Base-by-base conservation (phyloP, 1,284 basidiomycete genomes). In the Porogramme epimiltina region DNA sequence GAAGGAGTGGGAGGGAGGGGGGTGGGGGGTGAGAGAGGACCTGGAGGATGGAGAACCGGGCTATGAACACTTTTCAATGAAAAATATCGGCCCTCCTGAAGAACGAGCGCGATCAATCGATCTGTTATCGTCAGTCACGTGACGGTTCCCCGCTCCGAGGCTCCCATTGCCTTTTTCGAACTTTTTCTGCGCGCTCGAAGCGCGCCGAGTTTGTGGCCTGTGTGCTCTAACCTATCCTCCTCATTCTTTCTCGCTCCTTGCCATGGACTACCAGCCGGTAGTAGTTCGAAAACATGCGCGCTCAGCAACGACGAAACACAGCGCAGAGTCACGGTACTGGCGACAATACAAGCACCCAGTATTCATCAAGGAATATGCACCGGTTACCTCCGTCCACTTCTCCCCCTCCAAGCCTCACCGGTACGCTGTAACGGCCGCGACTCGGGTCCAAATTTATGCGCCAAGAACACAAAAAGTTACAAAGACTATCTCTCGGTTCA, bases 401-500 rank as follows among this genome's bases (percentile, higher is more conserved):
- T 87, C 91, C 3, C 84, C 85, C 3, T 75, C 87, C 42, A 87
- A 84, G 69, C 95, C 94, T 10, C 93, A 98, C 67, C 81, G 91
- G 63, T 98, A 95, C 76, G 96, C 95, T 16, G 95, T 98, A 45
- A 98, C 95, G 25, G 91, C 95, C 1, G 95, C 94, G 0, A 93
- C 95, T 0, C 81, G 95, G 54, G 88, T 99, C 2, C 92, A 99
- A 70, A 91, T 99, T 66, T 98, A 98, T 72, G 93, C 93, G 16
- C 94, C 95, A 28, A 86, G 92, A 54, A 98, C 95, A 8, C 93
- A 95, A 70, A 94, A 95, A 69, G 87, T 98, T 37, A 91, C 89
- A 16, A 99, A 99, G 77, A 97, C 93, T 0, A 95, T 99, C 55
- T 91, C 94, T 24, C 78, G 97, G 28, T 99, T 99, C 76, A 97